Conservation (phyloP, 2,329 filamentous ascomycete species). For the Fusarium vanettenii region DNA sequence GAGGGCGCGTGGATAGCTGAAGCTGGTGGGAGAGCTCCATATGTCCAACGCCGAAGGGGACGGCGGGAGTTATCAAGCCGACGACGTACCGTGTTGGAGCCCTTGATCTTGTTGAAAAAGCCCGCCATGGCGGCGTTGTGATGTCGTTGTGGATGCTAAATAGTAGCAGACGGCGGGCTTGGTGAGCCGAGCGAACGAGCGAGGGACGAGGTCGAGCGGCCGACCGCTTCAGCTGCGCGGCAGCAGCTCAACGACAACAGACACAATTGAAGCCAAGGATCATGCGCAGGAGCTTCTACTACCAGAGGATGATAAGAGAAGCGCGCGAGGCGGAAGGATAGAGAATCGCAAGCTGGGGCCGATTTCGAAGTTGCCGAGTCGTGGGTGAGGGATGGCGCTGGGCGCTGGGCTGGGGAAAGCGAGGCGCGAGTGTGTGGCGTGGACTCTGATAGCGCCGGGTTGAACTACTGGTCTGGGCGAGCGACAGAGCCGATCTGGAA, state of each 20-base stretch:
- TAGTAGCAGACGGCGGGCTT: slow-evolving; percentile 27
- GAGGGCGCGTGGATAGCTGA: not conserved
- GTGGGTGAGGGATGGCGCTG: slow-evolving; percentile 29
- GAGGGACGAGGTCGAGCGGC: slow-evolving; percentile 33
- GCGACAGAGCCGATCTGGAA: slow-evolving; percentile 16
- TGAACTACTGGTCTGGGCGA: slow-evolving; percentile 33
- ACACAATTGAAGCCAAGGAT: slow-evolving; percentile 36
- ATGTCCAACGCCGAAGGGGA: slow-evolving; percentile 4
- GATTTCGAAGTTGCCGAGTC: slow-evolving; percentile 30
- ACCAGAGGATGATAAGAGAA: slow-evolving; percentile 5
- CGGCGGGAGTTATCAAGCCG: slow-evolving; percentile 5
- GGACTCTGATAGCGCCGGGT: slow-evolving; percentile 38
- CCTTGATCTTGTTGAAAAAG: slow-evolving; percentile 70
- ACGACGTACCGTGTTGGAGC: slow-evolving; percentile 63
- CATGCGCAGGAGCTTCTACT: slow-evolving; percentile 41
- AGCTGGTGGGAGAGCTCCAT: slow-evolving; percentile 37
- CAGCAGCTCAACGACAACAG: slow-evolving; percentile 47
- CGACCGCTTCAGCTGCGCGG: slow-evolving; percentile 51
- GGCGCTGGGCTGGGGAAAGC: slow-evolving; percentile 17
- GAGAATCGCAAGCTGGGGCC: slow-evolving; percentile 19
- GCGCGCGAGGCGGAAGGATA: slow-evolving; percentile 9
- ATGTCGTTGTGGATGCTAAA: slow-evolving; percentile 27
- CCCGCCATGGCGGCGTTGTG: slow-evolving; percentile 60
- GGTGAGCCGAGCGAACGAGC: slow-evolving; percentile 34
- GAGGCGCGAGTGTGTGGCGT: slow-evolving; percentile 42